These are phyloP conservation scores for Trichoderma sp. DNA, from an alignment of 2,329 filamentous ascomycete species.

Conservation along the genomic window DNA sequence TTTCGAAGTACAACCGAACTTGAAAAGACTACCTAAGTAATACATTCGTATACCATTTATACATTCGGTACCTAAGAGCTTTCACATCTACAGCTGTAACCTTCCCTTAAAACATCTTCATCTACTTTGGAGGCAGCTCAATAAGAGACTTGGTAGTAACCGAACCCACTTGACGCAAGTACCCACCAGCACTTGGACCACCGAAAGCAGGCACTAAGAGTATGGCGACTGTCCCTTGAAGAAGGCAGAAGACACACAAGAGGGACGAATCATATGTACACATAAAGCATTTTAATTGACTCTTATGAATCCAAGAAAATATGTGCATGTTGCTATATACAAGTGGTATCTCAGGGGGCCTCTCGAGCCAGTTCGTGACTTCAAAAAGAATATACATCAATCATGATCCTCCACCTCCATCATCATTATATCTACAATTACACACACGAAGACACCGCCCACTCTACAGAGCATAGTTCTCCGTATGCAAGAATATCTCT, in stretches of 20 bases:
- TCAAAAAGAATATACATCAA: conserved; percentile 19
- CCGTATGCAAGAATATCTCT: conserved; percentile 90
- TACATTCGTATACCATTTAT: too few species aligned
- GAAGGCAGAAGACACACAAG: neutral
- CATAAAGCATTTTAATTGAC: neutral
- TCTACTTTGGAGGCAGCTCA: neutral
- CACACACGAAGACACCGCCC: neutral
- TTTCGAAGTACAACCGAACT: neutral
- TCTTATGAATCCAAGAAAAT: neutral
- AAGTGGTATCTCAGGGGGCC: conserved; percentile 18
- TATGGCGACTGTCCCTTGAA: neutral
- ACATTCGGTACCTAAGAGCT: too few species aligned
- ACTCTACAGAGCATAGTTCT: conserved; percentile 80
- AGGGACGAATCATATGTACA: neutral
- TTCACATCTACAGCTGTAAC: neutral
- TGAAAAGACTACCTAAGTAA: neutral
- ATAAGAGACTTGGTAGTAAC: neutral
- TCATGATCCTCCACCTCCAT: neutral
- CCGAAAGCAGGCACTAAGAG: neutral
- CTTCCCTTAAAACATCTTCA: neutral
- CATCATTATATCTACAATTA: conserved; percentile 10
- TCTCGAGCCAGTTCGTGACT: conserved; percentile 7
- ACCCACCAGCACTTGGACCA: neutral
- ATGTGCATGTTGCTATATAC: conserved; percentile 12
- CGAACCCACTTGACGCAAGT: neutral